Percentiles rank a stretch among this genome's conserved stretches.
Evolutionary conservation across 495 filamentous ascomycete genomes (phyloP).

Genomic region (Talaromyces stipitatus): DNA sequence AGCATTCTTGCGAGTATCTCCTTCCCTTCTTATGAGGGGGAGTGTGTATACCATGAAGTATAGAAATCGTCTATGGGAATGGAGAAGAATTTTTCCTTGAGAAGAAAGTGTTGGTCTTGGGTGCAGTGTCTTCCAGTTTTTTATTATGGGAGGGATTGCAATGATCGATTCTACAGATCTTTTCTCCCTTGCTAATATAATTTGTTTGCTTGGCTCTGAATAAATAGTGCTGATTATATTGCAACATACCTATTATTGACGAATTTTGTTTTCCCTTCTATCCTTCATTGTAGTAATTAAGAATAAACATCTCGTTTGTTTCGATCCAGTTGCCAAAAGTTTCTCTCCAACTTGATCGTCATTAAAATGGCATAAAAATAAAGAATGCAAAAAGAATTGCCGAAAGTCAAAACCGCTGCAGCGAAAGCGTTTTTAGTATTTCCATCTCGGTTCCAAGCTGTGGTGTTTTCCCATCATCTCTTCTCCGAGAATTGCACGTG

Average conservation of each 20-base stretch:
- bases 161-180: slow-evolving; percentile 58
- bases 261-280: background rate
- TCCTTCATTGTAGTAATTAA: background rate
- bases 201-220: background rate
- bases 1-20: slow-evolving; percentile 50
- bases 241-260: background rate
- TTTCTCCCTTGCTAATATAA: background rate
- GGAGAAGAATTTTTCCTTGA: slow-evolving; percentile 43
- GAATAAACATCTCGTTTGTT: background rate
- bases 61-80: slow-evolving; percentile 59
- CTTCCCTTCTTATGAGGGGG: slow-evolving; percentile 12
- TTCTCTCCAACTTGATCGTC: background rate
- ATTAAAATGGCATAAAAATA: slow-evolving; percentile 1
- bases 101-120: slow-evolving; percentile 51
- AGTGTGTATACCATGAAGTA: slow-evolving; percentile 47
- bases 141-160: slow-evolving; percentile 57
- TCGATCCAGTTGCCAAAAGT: background rate
- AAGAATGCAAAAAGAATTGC: background rate
- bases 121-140: slow-evolving; percentile 51
- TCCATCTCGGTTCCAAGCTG: background rate
- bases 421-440: too few species aligned
- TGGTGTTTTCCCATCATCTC: background rate
- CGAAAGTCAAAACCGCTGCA: background rate
- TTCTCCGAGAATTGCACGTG: background rate
- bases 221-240: background rate